Conservation (phyloP, 176 grass and related monocot species). For the Dactylis glomerata region DNA sequence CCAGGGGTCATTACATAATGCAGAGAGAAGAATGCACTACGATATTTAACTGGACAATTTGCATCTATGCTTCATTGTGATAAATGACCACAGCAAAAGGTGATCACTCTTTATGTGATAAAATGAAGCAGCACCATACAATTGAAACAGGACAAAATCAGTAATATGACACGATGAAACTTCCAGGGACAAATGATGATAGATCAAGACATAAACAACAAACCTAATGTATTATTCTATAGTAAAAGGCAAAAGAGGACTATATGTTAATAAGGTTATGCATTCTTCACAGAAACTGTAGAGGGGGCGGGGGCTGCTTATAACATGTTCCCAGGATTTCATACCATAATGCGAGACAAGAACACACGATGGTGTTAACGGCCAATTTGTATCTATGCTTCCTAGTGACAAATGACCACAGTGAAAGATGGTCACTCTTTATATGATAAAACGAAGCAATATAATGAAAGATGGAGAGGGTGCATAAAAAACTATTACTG, state of each 20-base stretch:
- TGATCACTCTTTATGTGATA: neutral
- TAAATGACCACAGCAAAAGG: slow-evolving; percentile 27
- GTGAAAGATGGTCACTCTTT: neutral
- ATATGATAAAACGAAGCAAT: neutral
- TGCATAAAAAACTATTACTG: neutral
- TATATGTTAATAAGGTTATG: neutral
- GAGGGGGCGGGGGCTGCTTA: neutral
- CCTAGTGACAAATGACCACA: slow-evolving; percentile 31
- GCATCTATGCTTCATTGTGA: slow-evolving; percentile 28
- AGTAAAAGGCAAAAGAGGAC: neutral
- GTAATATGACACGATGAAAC: neutral
- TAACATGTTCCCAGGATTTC: slow-evolving; percentile 36
- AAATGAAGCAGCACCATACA: slow-evolving; percentile 27
- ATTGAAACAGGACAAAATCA: neutral
- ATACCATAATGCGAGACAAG: slow-evolving; percentile 27
- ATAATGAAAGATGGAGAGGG: neutral
- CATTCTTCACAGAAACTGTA: neutral
- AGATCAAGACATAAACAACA: neutral
- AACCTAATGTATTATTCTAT: neutral
- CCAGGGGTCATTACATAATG: slow-evolving; percentile 42
- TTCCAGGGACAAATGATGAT: neutral
- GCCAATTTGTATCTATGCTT: slow-evolving; percentile 23
- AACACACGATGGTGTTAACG: slow-evolving; percentile 38
- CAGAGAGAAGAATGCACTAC: slow-evolving; percentile 10
- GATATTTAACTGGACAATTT: slow-evolving; percentile 36